Base-by-base conservation (phyloP, 441 rosid species). In the Metrosideros polymorpha region DNA sequence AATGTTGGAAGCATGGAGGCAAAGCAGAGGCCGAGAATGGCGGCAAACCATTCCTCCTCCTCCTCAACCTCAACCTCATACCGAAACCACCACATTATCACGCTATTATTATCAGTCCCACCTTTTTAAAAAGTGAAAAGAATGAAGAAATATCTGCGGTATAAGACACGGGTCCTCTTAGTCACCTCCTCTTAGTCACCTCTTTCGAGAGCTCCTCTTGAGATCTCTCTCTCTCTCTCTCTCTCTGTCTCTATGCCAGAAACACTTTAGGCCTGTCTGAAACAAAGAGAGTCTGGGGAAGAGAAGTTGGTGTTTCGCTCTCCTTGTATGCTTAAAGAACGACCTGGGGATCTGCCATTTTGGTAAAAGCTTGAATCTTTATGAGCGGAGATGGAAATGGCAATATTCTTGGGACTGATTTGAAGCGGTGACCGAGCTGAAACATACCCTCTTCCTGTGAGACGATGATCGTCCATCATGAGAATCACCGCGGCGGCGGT, bases 1-100 rank as follows among this genome's bases (percentile, higher is more conserved):
- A 92, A 92, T 95, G 98, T 95, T 93, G 94, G 95, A 92, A 94
- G 93, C 93, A 95, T 92, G 96, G 98, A 93, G 91, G 95, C 96
- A 94, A 87, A 85, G 84, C 90, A 89, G 85, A 91, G 91, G 94
- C 86, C 89, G 86, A 87, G 86, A 90, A 90, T 90, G 94, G 95
- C 93, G 94, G 95, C 93, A 29, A 49, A 84, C 83, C 87, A 8
- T 77, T 1, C 82, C 9, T 29, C 27, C 17, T 30, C 75, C n/a
- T 12, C 39, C 32, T 43, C n/a, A 29, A 42, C 12, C 39, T 6
- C 76, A 6, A 45, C 85, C 86, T 86, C 87, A 82, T 76, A 87
- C 87, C 82, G 27, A 85, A 47, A 32, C 57, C 82, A 75, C 86
- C 51, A 87, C 19, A 82, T 76, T 15, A 82, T 53, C 56, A 6